Evolutionary conservation across 768 basidiomycete species (phyloP), one percentile per base, ranked within the genome.

Genomic region (Tephrocybe sp.): DNA sequence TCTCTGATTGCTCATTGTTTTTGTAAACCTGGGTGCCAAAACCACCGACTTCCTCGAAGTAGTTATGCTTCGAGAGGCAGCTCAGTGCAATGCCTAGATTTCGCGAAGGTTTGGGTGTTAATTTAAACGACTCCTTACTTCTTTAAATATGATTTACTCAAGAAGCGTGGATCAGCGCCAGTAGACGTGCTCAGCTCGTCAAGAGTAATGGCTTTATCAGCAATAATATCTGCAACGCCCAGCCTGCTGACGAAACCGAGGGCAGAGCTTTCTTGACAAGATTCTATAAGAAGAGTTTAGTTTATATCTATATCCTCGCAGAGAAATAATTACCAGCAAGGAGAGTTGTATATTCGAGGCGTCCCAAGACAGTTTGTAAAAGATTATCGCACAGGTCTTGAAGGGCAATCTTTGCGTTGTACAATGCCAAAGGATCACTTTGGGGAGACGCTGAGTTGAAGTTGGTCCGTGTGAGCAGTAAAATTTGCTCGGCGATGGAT

Each of bases 181-280:
- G 54, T 39, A 22, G 49, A 42, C 15, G 42, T 34, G 29, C 50
- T 40, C 10, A 50, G 30, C 25, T 50, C 39, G 4, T 25, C 47
- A 12, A 53, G 19, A 19, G 54, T 36, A 4, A 34, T 34, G 9
- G 33, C 41, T 18, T 43, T 48, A 12, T 49, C 48, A 8, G 39
- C 48, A 22, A 56, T 53, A 11, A 50, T 41, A 23, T 56, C 55
- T 1, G 55, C 29, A 31, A 56, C 25, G 15, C 51, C 48, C 13
- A 53, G 40, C 5, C 23, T 33, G 19, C 12, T 47, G 27, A 56
- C 27, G 40, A 56, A 49, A 23, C 47, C 47, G 13, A 56, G 21
- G 5, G 55, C 55, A 12, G 55, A 56, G 22, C 47, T 49, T 30
- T 56, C 55, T 33, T 56, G 55, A 27, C 55, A 56, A 8, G 55